These are phyloP conservation scores for Ajuga reptans DNA, from an alignment of 305 asterid genomes.

Conservation along the genomic window DNA sequence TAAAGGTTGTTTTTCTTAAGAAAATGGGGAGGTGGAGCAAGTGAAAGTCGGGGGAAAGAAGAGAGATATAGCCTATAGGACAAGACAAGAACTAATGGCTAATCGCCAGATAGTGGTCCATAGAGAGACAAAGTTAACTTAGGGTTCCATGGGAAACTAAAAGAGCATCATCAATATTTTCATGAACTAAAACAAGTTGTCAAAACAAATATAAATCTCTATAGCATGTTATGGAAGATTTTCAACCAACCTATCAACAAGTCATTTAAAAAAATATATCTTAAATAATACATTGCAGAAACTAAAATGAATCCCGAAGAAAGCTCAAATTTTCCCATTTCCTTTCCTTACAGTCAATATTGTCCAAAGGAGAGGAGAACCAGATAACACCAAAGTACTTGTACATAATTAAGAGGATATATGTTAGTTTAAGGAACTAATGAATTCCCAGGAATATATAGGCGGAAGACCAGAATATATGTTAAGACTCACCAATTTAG, in stretches of 20 bases:
- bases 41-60: no score
- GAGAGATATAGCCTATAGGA: no score
- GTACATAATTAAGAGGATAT: not conserved
- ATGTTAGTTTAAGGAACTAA: slow-evolving; percentile 6
- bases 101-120: no score
- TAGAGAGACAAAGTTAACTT: no score
- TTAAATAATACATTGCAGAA: no score
- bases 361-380: not conserved
- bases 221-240: not conserved
- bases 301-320: no score
- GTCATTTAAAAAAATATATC: not conserved
- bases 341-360: not conserved
- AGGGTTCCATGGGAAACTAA: no score
- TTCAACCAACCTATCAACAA: not conserved
- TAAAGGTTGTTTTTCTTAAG: no score
- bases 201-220: not conserved
- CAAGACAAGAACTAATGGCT: no score
- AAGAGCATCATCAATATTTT: not conserved
- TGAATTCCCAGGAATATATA: not conserved
- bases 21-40: no score
- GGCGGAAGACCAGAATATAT: not conserved
- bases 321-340: no score
- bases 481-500: not conserved
- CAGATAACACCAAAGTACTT: not conserved
- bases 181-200: not conserved